Base-by-base conservation (phyloP, 306 rosid species). In the Ochetophila trinervis region DNA sequence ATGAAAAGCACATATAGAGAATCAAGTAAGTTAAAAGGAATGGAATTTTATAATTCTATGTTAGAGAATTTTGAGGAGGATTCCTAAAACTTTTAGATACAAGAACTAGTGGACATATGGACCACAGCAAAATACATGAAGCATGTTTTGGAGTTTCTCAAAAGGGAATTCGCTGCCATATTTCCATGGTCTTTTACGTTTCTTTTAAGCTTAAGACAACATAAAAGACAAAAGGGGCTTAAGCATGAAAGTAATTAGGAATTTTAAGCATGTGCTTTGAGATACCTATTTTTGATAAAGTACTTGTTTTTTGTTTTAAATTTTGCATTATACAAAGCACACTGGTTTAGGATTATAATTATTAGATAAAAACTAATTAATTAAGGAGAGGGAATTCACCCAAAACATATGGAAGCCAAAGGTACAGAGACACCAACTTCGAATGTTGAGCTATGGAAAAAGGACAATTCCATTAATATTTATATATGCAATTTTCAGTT, bases 231-330 rank as follows among this genome's bases (percentile, higher is more conserved):
- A 74, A 65, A 76, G 57, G 58, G 60, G 72, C 50, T 23, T 62
- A 74, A 75, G 74, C 88, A 83, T 74, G 87, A 79, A 82, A 80
- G 73, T 67, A 74, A n/a, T n/a, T n/a, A 76, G 80, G 77, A 66
- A 77, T 72, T 74, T 53, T 1, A 58, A 68, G 70, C 87, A 83
- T 76, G 86, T 86, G 86, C 84, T 27, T 81, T 71, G 49, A 65
- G 81, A 76, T 66, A 55, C 79, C 72, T 45, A 20, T 23, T 56
- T 68, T n/a, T 18, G 14, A 24, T 53, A 53, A 62, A 57, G 23
- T 19, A 51, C 55, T 62, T 64, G 72, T 53, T 64, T 14, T 71
- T 65, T 62, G 35, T 8, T 48, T 79, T 52, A 56, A 59, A 48
- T 56, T 65, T 42, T 68, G 51, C 56, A 69, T 67, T 60, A n/a